phyloP scores from a whole-genome alignment of 2,329 filamentous ascomycete genomes.

The Akanthomyces dipterigenus region DNA sequence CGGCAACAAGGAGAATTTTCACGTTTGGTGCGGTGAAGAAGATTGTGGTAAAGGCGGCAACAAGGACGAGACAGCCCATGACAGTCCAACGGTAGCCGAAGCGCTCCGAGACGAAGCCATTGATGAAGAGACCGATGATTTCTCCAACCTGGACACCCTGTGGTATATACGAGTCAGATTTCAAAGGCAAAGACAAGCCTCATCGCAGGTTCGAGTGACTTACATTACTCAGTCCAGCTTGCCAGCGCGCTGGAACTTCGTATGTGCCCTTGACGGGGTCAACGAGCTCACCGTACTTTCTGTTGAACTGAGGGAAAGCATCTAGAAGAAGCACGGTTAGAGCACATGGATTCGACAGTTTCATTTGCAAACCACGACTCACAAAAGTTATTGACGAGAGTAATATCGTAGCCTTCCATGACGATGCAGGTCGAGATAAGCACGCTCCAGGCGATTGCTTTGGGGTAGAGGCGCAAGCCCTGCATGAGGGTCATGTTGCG shows the following conservation, averaged over 20 bases:
- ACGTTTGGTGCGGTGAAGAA: constrained; percentile 60
- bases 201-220: constrained; percentile 14
- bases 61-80: constrained; percentile 46
- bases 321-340: constrained; percentile 24
- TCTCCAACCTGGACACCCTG: constrained; percentile 52
- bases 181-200: background rate
- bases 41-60: constrained; percentile 53
- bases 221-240: constrained; percentile 52
- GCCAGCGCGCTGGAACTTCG: constrained; percentile 55
- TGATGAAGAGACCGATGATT: constrained; percentile 60
- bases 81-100: constrained; percentile 62
- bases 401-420: constrained; percentile 88
- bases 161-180: constrained; percentile 18
- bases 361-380: constrained; percentile 14
- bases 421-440: constrained; percentile 85
- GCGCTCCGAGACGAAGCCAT: constrained; percentile 59
- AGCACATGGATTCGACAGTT: background rate
- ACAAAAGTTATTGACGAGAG: constrained; percentile 76
- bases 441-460: constrained; percentile 76
- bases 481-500: constrained; percentile 66
- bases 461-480: constrained; percentile 76
- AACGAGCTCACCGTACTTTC: constrained; percentile 44
- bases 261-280: constrained; percentile 30
- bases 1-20: constrained; percentile 50
- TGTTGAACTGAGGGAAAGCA: constrained; percentile 50